A percentile compares a stretch with the other conserved stretches of the same genome.
Conservation (phyloP, 2,329 filamentous ascomycete species). For the Pseudogymnoascus sp. region DNA sequence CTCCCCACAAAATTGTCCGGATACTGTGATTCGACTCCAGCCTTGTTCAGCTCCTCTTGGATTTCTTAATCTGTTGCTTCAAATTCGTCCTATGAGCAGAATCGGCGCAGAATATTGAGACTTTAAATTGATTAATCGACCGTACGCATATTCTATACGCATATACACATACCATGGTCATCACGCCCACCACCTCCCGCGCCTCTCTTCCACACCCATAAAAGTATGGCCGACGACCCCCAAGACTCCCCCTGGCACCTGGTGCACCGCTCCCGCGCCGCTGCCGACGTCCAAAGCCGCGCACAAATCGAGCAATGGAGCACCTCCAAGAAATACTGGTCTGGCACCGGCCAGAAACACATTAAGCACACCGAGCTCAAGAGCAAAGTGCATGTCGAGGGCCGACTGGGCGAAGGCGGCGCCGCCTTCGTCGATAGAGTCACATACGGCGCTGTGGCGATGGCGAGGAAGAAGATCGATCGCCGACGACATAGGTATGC, state of each 20-base stretch:
- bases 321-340: slow-evolving; percentile 17
- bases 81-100: background rate
- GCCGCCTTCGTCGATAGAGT: slow-evolving; percentile 39
- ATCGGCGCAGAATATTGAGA: background rate
- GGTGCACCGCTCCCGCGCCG: slow-evolving; percentile 17
- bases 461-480: slow-evolving; percentile 38
- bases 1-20: background rate
- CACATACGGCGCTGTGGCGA: slow-evolving; percentile 30
- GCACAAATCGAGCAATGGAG: slow-evolving; percentile 21
- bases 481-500: slow-evolving; percentile 10
- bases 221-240: background rate
- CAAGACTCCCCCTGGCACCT: background rate
- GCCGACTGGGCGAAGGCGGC: slow-evolving; percentile 34
- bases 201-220: background rate
- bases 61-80: background rate
- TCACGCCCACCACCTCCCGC: background rate
- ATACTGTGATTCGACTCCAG: background rate
- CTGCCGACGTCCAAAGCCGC: slow-evolving; percentile 16
- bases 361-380: slow-evolving; percentile 14
- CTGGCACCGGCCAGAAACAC: slow-evolving; percentile 19
- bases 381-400: slow-evolving; percentile 13
- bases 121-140: background rate
- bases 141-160: background rate
- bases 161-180: background rate
- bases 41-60: background rate